phyloP scores from a whole-genome alignment of 495 filamentous ascomycete genomes.

The Amorphotheca resinae region DNA sequence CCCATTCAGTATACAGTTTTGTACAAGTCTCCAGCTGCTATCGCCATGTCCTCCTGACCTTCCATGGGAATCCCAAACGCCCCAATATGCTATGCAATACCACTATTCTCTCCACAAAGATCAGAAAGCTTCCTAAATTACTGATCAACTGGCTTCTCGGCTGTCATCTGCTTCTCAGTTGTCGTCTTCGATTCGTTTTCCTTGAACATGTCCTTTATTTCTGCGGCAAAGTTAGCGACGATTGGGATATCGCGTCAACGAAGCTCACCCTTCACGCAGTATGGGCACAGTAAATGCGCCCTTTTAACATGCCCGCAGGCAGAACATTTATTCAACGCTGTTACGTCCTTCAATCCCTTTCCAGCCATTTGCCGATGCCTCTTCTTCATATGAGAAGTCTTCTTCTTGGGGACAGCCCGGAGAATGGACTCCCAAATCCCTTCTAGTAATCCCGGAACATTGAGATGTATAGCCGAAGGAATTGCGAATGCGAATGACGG shows the following conservation, averaged over 20 bases:
- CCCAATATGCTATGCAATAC: background rate
- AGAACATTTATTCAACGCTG: slow-evolving; percentile 70
- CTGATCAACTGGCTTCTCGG: slow-evolving; percentile 2
- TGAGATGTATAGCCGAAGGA: slow-evolving; percentile 42
- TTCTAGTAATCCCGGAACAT: slow-evolving; percentile 43
- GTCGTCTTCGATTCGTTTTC: slow-evolving; percentile 1
- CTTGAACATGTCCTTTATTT: slow-evolving; percentile 25
- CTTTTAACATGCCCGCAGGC: slow-evolving; percentile 80
- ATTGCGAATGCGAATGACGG: slow-evolving; percentile 38
- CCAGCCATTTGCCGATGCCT: slow-evolving; percentile 85
- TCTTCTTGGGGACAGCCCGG: slow-evolving; percentile 93
- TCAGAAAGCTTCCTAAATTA: slow-evolving; percentile 1
- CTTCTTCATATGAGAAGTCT: slow-evolving; percentile 95
- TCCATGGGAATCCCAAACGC: background rate
- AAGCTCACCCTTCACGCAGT: slow-evolving; percentile 56
- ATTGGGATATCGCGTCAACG: background rate
- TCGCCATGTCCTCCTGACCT: background rate
- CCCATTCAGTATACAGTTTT: background rate
- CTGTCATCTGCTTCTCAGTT: background rate
- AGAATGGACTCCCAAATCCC: slow-evolving; percentile 89
- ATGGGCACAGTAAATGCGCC: slow-evolving; percentile 73
- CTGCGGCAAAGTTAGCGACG: slow-evolving; percentile 15
- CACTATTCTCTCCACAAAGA: background rate
- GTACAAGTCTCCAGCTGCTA: background rate
- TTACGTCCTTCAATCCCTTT: slow-evolving; percentile 85